Conservation (phyloP, 306 rosid genomes). For the Sindora glabra region DNA sequence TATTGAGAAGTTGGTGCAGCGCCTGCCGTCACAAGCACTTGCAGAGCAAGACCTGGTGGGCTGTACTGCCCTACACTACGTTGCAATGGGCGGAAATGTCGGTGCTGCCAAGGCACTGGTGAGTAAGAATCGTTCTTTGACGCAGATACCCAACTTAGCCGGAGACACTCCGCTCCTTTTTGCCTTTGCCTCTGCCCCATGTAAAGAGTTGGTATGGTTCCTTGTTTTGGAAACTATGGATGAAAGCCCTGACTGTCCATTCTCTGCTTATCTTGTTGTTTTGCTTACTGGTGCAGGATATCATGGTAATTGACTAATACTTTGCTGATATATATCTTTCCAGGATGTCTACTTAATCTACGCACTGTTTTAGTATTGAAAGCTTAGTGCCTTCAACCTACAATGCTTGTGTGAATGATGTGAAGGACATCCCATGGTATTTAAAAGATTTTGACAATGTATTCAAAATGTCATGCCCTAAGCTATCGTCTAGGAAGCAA, state of each 20-base stretch:
- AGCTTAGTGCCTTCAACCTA: not conserved
- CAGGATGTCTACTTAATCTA: too few species aligned
- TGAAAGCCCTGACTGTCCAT: conserved; percentile 32
- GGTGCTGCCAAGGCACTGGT: conserved; percentile 37
- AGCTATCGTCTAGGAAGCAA: too few species aligned
- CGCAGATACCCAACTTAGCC: conserved; percentile 18
- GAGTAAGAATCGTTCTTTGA: conserved; percentile 18
- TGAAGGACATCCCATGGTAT: too few species aligned
- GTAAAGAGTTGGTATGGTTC: conserved; percentile 49
- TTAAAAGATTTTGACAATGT: too few species aligned
- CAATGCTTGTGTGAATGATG: not conserved
- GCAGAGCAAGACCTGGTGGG: conserved; percentile 26
- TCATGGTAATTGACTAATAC: conserved; percentile 25
- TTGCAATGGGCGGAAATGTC: conserved; percentile 33
- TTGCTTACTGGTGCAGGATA: conserved; percentile 46
- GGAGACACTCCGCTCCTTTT: conserved; percentile 37
- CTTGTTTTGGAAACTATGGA: conserved; percentile 36
- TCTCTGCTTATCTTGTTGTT: conserved; percentile 27
- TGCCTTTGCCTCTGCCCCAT: conserved; percentile 15
- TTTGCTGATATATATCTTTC: not conserved
- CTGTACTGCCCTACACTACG: conserved; percentile 38
- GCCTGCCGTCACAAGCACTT: conserved; percentile 17
- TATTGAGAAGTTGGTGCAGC: conserved; percentile 28
- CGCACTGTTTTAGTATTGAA: not conserved
- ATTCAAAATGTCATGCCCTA: too few species aligned